These are phyloP conservation scores for Saposhnikovia divaricata DNA, from an alignment of 129 eudicot species.

Conservation along the genomic window DNA sequence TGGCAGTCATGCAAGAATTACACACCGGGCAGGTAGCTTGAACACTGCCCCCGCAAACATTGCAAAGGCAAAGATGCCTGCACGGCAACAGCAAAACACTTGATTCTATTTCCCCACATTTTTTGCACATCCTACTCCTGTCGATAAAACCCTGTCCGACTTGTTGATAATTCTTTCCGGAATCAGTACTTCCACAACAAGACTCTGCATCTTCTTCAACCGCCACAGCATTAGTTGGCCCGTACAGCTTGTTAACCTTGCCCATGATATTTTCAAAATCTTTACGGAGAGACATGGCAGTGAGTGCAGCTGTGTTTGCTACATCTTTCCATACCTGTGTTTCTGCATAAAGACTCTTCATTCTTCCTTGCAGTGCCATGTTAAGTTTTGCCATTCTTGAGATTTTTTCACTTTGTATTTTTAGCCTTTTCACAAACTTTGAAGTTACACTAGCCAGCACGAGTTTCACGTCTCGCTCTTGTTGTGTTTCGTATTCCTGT, in stretches of 20 bases:
- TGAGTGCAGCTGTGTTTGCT: conserved; percentile 30
- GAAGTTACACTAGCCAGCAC: conserved; percentile 20
- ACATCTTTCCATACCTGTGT: conserved; percentile 27
- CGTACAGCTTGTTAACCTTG: conserved; percentile 13
- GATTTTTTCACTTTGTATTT: conserved; percentile 23
- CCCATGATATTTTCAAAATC: conserved; percentile 29
- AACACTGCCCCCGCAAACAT: conserved; percentile 22
- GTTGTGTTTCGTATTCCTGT: conserved; percentile 26
- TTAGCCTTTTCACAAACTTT: conserved; percentile 19
- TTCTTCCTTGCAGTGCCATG: conserved; percentile 29
- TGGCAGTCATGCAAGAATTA: conserved; percentile 26
- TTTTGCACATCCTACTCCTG: conserved; percentile 23
- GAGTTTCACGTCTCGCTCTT: conserved; percentile 22
- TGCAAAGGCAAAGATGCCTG: conserved; percentile 42
- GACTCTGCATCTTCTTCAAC: conserved; percentile 36
- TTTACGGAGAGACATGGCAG: conserved; percentile 22
- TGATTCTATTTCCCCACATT: conserved; percentile 39
- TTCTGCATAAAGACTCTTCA: conserved; percentile 22
- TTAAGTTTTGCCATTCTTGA: conserved; percentile 27
- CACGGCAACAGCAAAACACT: conserved; percentile 45
- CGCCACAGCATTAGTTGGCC: conserved; percentile 3
- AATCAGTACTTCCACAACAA: conserved; percentile 35
- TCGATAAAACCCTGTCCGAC: neutral
- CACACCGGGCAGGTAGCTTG: conserved; percentile 33
- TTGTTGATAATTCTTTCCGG: neutral